Evolutionary conservation across 495 filamentous ascomycete species (phyloP).

Genomic region (Friedmanniomyces simplex): DNA sequence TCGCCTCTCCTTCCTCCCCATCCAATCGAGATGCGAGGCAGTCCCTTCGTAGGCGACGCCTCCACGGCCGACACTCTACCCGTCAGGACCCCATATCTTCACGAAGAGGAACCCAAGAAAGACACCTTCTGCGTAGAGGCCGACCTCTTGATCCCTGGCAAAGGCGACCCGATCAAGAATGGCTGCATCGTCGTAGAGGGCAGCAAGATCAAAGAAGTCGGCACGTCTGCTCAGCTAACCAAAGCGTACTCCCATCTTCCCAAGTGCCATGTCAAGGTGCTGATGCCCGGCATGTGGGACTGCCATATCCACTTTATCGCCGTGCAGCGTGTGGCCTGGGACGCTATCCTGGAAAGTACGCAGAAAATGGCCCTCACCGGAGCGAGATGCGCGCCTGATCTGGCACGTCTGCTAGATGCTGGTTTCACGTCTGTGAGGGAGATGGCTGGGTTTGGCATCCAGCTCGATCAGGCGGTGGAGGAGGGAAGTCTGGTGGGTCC

Average conservation of each 20-base stretch:
- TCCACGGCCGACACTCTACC: background rate
- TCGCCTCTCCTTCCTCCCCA: background rate
- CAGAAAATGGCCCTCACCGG: slow-evolving; percentile 12
- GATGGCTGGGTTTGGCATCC: slow-evolving; percentile 9
- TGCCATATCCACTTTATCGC: slow-evolving; percentile 22
- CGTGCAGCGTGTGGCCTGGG: background rate
- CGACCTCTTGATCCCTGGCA: slow-evolving; percentile 18
- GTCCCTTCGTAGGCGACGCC: background rate
- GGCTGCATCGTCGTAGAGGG: slow-evolving; percentile 12
- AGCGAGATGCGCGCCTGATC: slow-evolving; percentile 11
- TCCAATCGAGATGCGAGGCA: background rate
- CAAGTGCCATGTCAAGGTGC: slow-evolving; percentile 12
- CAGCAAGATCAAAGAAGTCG: slow-evolving; percentile 17
- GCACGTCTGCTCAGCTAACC: background rate
- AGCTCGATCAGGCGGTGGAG: slow-evolving; percentile 8
- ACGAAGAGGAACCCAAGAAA: slow-evolving; percentile 2
- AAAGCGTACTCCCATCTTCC: slow-evolving; percentile 8
- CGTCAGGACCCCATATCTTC: background rate
- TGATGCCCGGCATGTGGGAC: slow-evolving; percentile 24
- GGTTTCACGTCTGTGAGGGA: slow-evolving; percentile 4
- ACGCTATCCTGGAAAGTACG: background rate
- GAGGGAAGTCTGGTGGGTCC: slow-evolving; percentile 14
- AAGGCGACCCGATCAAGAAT: slow-evolving; percentile 14
- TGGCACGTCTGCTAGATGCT: slow-evolving; percentile 4
- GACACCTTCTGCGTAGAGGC: slow-evolving; percentile 2